Percentiles rank a stretch among this genome's conserved stretches.
Conservation (phyloP, 2,329 filamentous ascomycete genomes). For the Sarocladiaceae sp. region DNA sequence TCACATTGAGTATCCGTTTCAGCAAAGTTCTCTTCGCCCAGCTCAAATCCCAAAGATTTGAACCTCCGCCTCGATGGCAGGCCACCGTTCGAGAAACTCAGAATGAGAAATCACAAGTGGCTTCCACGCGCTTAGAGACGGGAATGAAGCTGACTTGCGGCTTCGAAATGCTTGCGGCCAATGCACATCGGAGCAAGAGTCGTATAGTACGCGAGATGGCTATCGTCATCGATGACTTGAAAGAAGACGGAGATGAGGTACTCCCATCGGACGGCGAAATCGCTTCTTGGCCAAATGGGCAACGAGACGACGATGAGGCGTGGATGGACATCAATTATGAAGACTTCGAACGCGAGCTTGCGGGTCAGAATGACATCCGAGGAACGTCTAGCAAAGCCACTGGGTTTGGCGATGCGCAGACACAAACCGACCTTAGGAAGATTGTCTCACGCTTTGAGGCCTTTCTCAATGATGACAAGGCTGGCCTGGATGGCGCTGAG, state of each 20-base stretch:
- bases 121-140: conserved; percentile 45
- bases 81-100: neutral
- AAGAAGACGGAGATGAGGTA: conserved; percentile 57
- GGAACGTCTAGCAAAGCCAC: conserved; percentile 29
- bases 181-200: conserved; percentile 62
- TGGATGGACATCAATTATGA: conserved; percentile 92
- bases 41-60: conserved; percentile 77
- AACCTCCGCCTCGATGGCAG: conserved; percentile 50
- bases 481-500: conserved; percentile 73
- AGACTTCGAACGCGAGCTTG: conserved; percentile 79
- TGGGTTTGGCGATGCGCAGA: conserved; percentile 58
- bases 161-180: conserved; percentile 77
- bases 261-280: conserved; percentile 75
- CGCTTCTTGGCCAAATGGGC: conserved; percentile 52
- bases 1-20: conserved; percentile 73
- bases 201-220: conserved; percentile 67
- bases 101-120: conserved; percentile 15
- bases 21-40: conserved; percentile 89
- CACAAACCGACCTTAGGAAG: conserved; percentile 73
- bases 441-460: conserved; percentile 92
- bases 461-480: conserved; percentile 80
- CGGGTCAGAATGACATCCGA: conserved; percentile 32
- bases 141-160: conserved; percentile 89
- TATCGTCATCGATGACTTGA: conserved; percentile 68
- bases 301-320: conserved; percentile 71